Evolutionary conservation across 2,329 filamentous ascomycete species (phyloP).

Genomic region (Diaporthe ampelina): DNA sequence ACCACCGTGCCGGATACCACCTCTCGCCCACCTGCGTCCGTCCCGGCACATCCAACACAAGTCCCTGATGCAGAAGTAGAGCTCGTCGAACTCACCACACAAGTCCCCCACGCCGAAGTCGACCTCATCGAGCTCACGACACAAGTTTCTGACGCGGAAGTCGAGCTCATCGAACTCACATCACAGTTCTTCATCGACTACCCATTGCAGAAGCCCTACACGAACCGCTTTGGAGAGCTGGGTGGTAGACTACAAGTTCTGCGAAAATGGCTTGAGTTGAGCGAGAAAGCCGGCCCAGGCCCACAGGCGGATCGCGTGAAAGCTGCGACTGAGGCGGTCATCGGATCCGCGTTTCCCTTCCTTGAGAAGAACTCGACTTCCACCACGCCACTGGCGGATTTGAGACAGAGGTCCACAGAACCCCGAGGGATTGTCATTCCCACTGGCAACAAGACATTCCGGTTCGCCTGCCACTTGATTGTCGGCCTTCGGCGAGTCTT

Average conservation of each 20-base stretch:
- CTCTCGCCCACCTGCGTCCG: not conserved
- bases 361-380: conserved; percentile 40
- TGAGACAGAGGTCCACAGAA: conserved; percentile 41
- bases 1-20: not conserved
- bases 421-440: conserved; percentile 54
- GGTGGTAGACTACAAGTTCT: conserved; percentile 9
- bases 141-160: not conserved
- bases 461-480: conserved; percentile 54
- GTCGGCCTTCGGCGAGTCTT: conserved; percentile 50
- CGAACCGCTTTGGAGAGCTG: conserved; percentile 7
- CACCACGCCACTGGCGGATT: conserved; percentile 42
- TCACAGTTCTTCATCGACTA: conserved; percentile 2
- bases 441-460: conserved; percentile 49
- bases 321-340: conserved; percentile 38
- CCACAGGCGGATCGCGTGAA: not conserved
- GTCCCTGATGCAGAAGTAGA: not conserved
- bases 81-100: not conserved
- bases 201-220: conserved; percentile 5
- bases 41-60: not conserved
- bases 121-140: no score
- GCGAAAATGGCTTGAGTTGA: conserved; percentile 6
- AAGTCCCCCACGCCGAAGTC: not conserved
- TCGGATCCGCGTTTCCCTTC: conserved; percentile 47
- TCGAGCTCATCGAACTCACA: conserved; percentile 12
- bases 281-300: conserved; percentile 16